Evolutionary conservation across 495 filamentous ascomycete species (phyloP).

Genomic region (Aspergillus sclerotioniger): DNA sequence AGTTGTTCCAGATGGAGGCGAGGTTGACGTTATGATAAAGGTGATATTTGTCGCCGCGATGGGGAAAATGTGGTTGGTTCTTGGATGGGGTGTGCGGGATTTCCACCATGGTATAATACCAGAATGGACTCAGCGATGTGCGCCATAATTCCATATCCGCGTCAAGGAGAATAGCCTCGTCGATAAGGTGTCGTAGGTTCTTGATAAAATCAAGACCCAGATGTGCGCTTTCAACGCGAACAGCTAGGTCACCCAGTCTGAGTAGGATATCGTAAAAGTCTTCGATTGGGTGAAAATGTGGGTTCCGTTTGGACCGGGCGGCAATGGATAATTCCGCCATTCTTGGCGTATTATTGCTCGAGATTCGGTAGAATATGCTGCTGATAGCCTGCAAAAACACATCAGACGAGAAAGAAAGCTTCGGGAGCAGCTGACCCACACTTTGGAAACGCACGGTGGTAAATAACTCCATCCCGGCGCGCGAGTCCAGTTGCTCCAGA

Average conservation of each 20-base stretch:
- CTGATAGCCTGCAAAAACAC: conserved; percentile 12
- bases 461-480: conserved; percentile 13
- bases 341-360: conserved; percentile 6
- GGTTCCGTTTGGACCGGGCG: conserved; percentile 1
- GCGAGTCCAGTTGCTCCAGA: conserved; percentile 10
- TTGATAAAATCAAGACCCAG: not conserved
- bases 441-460: conserved; percentile 12
- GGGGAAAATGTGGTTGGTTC: not conserved
- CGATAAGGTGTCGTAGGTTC: not conserved
- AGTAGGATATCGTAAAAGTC: conserved; percentile 11
- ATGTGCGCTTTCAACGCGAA: conserved; percentile 7
- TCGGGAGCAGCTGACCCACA: conserved; percentile 5
- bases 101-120: conserved; percentile 4
- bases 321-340: conserved; percentile 13
- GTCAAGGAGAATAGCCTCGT: conserved; percentile 16
- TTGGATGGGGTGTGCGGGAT: not conserved
- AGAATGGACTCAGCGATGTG: conserved; percentile 7
- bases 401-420: not conserved
- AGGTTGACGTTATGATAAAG: conserved; percentile 3
- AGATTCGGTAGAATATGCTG: conserved; percentile 11
- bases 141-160: conserved; percentile 14
- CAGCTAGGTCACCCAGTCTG: conserved; percentile 10
- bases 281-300: conserved; percentile 8
- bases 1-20: conserved; percentile 19
- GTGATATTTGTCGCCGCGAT: conserved; percentile 5